Evolutionary conservation across 176 grass and related monocot species (phyloP).

Genomic region (Avena insularis): DNA sequence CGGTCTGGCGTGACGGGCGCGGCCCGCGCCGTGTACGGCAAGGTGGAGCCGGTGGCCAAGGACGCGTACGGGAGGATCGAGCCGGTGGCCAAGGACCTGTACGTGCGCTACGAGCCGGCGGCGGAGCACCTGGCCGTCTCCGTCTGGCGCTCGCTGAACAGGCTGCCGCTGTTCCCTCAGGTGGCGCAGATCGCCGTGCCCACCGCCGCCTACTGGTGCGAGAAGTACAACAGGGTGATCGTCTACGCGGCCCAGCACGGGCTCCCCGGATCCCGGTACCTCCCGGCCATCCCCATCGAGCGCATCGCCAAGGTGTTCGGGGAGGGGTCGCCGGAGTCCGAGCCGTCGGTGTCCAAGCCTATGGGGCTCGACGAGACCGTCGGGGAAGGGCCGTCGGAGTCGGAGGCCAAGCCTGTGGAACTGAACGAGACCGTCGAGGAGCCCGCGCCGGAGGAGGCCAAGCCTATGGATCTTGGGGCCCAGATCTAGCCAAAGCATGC

Average conservation of each 20-base stretch:
- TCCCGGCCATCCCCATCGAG: constrained; percentile 65
- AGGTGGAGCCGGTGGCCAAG: constrained; percentile 50
- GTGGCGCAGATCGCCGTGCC: constrained; percentile 69
- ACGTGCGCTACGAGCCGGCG: constrained; percentile 68
- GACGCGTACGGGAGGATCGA: constrained; percentile 56
- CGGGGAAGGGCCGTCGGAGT: background rate
- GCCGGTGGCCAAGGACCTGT: constrained; percentile 58
- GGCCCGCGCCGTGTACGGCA: constrained; percentile 33
- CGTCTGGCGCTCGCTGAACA: constrained; percentile 77
- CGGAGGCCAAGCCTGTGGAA: background rate
- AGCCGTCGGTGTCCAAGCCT: background rate
- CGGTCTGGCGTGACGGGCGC: constrained; percentile 51
- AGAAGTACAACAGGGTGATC: constrained; percentile 84
- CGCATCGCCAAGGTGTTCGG: constrained; percentile 84
- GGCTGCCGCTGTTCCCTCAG: constrained; percentile 76
- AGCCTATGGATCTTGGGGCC: background rate
- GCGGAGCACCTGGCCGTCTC: constrained; percentile 75
- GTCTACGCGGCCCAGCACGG: constrained; percentile 9
- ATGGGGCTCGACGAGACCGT: background rate
- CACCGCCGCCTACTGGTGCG: constrained; percentile 61
- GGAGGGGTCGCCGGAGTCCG: background rate
- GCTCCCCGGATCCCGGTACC: constrained; percentile 44
- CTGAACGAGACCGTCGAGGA: background rate
- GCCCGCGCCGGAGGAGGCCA: background rate
- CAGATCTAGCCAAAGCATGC: background rate